A percentile compares a stretch with the other conserved stretches of the same genome.
These are phyloP conservation scores for Penicillium rolfsii DNA, from an alignment of 2,329 filamentous ascomycete genomes.

Conservation along the genomic window DNA sequence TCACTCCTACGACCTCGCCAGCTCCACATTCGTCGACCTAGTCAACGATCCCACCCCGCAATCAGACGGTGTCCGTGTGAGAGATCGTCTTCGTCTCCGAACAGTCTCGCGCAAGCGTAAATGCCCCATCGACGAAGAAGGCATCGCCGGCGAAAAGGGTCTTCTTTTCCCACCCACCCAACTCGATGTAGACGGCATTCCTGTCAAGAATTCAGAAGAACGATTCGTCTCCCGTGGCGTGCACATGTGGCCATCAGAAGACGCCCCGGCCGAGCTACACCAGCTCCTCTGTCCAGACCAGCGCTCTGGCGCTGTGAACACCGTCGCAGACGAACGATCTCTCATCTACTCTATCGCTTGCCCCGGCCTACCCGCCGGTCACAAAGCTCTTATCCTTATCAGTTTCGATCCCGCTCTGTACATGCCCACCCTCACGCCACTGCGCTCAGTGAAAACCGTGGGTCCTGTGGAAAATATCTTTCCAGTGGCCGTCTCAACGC, in stretches of 20 bases:
- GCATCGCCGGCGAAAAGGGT: slow-evolving; percentile 29
- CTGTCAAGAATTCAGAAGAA: slow-evolving; percentile 43
- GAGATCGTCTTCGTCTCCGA: slow-evolving; percentile 47
- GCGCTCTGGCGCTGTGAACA: slow-evolving; percentile 39
- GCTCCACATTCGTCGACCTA: slow-evolving; percentile 48
- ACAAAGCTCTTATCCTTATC: slow-evolving; percentile 43
- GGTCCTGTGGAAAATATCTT: slow-evolving; percentile 1
- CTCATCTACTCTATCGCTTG: slow-evolving; percentile 45
- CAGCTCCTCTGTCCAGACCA: slow-evolving; percentile 45
- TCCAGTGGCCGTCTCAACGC: slow-evolving; percentile 5
- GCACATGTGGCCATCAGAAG: slow-evolving; percentile 47
- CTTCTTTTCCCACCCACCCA: slow-evolving; percentile 37
- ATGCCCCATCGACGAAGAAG: slow-evolving; percentile 42
- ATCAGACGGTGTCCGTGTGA: slow-evolving; percentile 33
- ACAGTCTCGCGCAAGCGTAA: slow-evolving; percentile 49
- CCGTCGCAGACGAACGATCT: slow-evolving; percentile 45
- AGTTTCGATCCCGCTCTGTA: slow-evolving; percentile 45
- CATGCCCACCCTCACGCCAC: slow-evolving; percentile 12
- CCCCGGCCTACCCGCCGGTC: slow-evolving; percentile 23
- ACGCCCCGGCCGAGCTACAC: slow-evolving; percentile 43
- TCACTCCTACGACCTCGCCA: slow-evolving; percentile 46
- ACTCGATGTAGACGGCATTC: slow-evolving; percentile 27
- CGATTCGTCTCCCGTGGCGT: slow-evolving; percentile 45
- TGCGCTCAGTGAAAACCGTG: slow-evolving; percentile 9
- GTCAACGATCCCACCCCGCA: slow-evolving; percentile 44